Conservation (phyloP, 768 basidiomycete species). For the Tricholoma flavovirens region DNA sequence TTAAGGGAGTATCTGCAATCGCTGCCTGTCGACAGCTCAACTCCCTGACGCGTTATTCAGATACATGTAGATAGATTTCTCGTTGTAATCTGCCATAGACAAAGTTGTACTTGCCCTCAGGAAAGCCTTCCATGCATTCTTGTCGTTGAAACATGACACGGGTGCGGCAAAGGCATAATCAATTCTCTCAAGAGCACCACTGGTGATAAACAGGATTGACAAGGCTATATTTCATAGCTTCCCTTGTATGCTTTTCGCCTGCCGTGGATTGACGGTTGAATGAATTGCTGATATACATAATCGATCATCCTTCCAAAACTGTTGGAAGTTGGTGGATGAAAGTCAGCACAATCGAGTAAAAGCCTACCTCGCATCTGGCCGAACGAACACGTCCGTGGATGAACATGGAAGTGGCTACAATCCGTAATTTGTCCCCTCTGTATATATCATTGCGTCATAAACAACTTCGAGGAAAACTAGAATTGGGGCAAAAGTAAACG, state of each 20-base stretch:
- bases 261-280: constrained; percentile 30
- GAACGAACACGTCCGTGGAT: constrained; percentile 37
- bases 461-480: neutral
- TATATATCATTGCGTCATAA: neutral
- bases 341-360: neutral
- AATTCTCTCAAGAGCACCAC: no score
- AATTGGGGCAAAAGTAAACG: constrained; percentile 12
- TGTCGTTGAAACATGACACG: no score
- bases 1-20: constrained; percentile 46
- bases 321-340: constrained; percentile 3
- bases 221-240: neutral
- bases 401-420: constrained; percentile 37
- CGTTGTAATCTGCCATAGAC: neutral
- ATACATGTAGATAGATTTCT: neutral
- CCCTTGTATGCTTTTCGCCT: neutral
- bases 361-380: constrained; percentile 38
- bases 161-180: no score
- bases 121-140: neutral
- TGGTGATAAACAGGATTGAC: neutral
- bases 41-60: neutral
- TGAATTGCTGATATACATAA: constrained; percentile 42
- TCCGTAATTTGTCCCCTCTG: constrained; percentile 38
- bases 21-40: constrained; percentile 12
- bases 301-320: constrained; percentile 38
- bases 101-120: neutral